phyloP scores from a whole-genome alignment of 805 yeast genomes.

The Metschnikowia cerradonensis region DNA sequence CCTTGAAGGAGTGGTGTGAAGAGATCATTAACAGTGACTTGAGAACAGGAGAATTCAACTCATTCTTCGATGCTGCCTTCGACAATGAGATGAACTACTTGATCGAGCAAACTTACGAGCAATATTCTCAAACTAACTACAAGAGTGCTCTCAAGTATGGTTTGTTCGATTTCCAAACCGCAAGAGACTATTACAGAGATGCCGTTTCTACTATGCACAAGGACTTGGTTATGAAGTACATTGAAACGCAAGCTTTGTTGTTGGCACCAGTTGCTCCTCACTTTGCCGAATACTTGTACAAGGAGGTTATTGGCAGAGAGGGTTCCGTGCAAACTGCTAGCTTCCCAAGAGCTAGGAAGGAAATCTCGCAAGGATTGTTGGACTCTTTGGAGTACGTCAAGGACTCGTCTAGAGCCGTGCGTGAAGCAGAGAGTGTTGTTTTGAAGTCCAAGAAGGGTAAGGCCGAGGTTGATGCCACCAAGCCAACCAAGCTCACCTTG shows the following conservation, averaged over 20 bases:
- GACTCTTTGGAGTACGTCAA: constrained; percentile 81
- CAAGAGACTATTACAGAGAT: constrained; percentile 96
- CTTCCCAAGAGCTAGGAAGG: constrained; percentile 76
- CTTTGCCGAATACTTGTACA: constrained; percentile 84
- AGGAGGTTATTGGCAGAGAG: constrained; percentile 68
- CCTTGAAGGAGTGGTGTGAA: constrained; percentile 94
- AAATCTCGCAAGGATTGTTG: constrained; percentile 55
- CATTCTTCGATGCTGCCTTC: constrained; percentile 82
- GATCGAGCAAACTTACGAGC: constrained; percentile 67
- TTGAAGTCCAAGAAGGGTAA: constrained; percentile 81
- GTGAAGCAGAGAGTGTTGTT: constrained; percentile 88
- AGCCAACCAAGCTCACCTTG: constrained; percentile 70
- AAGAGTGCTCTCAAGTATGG: constrained; percentile 89
- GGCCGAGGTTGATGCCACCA: constrained; percentile 67
- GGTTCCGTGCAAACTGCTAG: constrained; percentile 66
- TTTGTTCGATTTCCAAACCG: constrained; percentile 87
- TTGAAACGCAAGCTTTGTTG: constrained; percentile 80
- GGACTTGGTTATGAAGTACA: constrained; percentile 75
- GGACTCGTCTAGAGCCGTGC: constrained; percentile 71
- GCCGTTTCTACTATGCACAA: constrained; percentile 68
- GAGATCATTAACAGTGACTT: constrained; percentile 56
- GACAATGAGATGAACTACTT: constrained; percentile 89
- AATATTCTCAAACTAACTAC: constrained; percentile 70
- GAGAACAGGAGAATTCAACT: constrained; percentile 45
- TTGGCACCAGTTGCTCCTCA: constrained; percentile 95